Evolutionary conservation across 345 rosid genomes (phyloP), one percentile per base, ranked within the genome.

Genomic region (Sisymbrium altissimum): DNA sequence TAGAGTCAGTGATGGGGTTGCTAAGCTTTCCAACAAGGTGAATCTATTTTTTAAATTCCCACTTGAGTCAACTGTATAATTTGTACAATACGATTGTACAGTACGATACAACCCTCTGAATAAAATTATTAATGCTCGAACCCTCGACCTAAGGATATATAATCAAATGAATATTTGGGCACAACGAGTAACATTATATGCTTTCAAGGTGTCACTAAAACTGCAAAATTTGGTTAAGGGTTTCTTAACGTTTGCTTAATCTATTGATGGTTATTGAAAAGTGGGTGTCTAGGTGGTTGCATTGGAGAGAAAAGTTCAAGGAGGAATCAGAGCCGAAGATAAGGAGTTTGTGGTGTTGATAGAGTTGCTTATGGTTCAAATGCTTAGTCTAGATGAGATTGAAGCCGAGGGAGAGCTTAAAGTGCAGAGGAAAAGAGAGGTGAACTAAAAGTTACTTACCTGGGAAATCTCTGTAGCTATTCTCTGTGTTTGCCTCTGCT

Each of bases 321-420:
- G 74, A 55, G 84, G 89, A 43, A 38, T 66, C 27, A 46, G 73
- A 73, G 84, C 76, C 10, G 66, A 73, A 12, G 87, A 81, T 10
- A 82, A 76, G 68, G 84, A 88, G 40, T 61, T 79, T 15, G 17
- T 67, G n/a, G 79, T 78, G 68, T 78, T 85, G 81, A 71, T 76
- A 1, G 93, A 82, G 66, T 52, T 81, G 79, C 78, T 85, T 13
- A 85, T 79, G 84, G 33, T 70, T 58, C 84, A 80, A 61, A 57
- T 86, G 74, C 89, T 84, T 18, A 82, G 84, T 49, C 68, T 85
- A 74, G 86, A 86, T 53, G 14, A 82, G 27, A 81, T 78, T 19
- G 77, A 81, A 57, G 87, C 85, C 25, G 69, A 84, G 50, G 86
- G 87, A 52, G 86, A 83, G 78, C 82, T 85, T 14, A 88, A 73